Base-by-base conservation (phyloP, 140 eudicot genomes). In the Stevia rebaudiana region DNA sequence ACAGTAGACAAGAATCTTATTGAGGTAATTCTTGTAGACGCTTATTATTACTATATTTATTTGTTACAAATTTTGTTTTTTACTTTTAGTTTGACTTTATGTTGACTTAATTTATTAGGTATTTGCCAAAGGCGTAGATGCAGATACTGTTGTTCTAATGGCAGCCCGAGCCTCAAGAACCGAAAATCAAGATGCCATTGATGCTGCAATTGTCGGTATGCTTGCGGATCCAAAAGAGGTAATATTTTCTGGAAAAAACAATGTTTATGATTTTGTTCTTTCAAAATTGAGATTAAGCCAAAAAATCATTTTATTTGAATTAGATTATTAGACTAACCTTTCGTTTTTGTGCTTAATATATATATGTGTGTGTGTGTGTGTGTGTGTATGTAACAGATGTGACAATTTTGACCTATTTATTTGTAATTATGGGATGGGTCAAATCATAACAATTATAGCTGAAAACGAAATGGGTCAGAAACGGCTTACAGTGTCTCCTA, bases 181-280 rank as follows among this genome's bases (percentile, higher is more conserved):
- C 2, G 99, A 94, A 78, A 94, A 94, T 79, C 99, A 94, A 67
- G 99, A 94, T 73, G 99, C 99, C 5, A 94, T 94, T 0, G 99
- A 94, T 75, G 80, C 88, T 75, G 99, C 99, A 63, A 94, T 94
- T 25, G 99, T 94, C 41, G 87, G 85, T 50, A 88, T 82, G 97
- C 77, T 94, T 59, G 99, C 99, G 74, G 99, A 94, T 73, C 99
- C 99, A 2, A 88, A 94, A 76, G 97, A 92, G 97, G 99, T 88
- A 65, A 7, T 4, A 25, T 39, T 16, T 11, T 70, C 25, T 39
- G 6, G 5, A 11, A 18, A 33, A 49, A 48, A 17, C 36, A 35
- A 12, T 33, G 16, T 65, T 17, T 23, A 11, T n/a, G n/a, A n/a
- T n/a, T n/a, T n/a, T n/a, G n/a, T 66, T 35, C 31, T 9, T 9